Base-by-base conservation (phyloP, 1,284 basidiomycete species). In the Leccinum pachyderme region DNA sequence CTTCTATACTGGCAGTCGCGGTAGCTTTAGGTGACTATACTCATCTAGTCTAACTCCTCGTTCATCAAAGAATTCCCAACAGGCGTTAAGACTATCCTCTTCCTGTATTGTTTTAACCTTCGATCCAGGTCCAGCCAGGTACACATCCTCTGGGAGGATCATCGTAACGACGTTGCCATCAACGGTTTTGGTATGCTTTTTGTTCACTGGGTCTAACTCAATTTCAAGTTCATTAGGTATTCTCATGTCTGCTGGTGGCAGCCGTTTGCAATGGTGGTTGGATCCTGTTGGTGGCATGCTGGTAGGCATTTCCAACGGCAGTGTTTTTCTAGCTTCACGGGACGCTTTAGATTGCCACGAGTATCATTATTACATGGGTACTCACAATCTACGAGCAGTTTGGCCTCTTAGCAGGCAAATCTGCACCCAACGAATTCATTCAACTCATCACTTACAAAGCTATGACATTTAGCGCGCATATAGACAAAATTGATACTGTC, bases 391-490 rank as follows among this genome's bases (percentile, higher is more conserved):
- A 89, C 65, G 73, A 75, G 57, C 85, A 98, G 71, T 98, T 98
- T 66, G 87, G 86, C 59, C 83, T 92, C 46, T 77, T 99, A 18
- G 94, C 93, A 0, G 96, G 96, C 46, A 93, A 89, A 71, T 89
- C 93, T 2, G 96, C 96, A 2, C 89, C 94, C 5, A 84, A 89
- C 59, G 92, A 97, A 27, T 98, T 97, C 69, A 72, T 95, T 55
- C 91, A 94, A 67, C 81, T 97, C 41, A 80, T 98, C 69, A 91
- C 90, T 53, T 98, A 98, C 81, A 98, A 97, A 65, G 87, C 90
- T 3, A 84, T 86, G 72, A 96, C 92, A 3, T 98, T 95, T 73
- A 89, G 82, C 64, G 80, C 88, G 35, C 87, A 91, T 44, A 97
- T 98, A 58, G 81, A 89, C 58, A 83, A 89, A 67, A 80, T 98